phyloP scores from a whole-genome alignment of 148 eudicot species.

The Bassia scoparia region DNA sequence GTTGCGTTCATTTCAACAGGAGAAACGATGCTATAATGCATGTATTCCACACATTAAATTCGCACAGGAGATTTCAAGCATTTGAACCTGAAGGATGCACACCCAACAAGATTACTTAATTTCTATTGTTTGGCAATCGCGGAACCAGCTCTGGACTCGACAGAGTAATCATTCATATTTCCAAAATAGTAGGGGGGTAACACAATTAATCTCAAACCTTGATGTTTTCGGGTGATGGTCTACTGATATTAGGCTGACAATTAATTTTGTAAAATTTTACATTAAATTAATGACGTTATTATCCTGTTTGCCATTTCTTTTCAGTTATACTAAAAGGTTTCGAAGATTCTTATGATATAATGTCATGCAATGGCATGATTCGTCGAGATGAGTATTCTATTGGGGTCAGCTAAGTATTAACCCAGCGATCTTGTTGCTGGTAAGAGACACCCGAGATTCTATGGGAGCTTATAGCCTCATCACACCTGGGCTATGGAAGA shows the following conservation, averaged over 20 bases:
- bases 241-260: not conserved
- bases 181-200: conserved; percentile 42
- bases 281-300: not conserved
- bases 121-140: conserved; percentile 90
- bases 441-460: conserved; percentile 60
- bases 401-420: conserved; percentile 71
- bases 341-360: conserved; percentile 61
- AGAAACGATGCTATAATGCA: conserved; percentile 60
- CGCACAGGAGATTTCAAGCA: conserved; percentile 54
- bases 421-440: conserved; percentile 70
- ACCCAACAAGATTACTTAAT: conserved; percentile 74
- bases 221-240: not conserved
- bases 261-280: not conserved
- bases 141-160: conserved; percentile 35
- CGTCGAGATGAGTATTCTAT: conserved; percentile 64
- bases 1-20: conserved; percentile 23
- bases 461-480: conserved; percentile 62
- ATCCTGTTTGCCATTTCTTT: not conserved
- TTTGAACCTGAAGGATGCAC: conserved; percentile 41
- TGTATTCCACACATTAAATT: conserved; percentile 57
- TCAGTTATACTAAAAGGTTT: conserved; percentile 40
- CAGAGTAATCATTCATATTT: conserved; percentile 20
- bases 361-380: conserved; percentile 73
- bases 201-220: not conserved
- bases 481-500: conserved; percentile 48